Conservation (phyloP, 331 rosid species). For the Pyrus hybrid region DNA sequence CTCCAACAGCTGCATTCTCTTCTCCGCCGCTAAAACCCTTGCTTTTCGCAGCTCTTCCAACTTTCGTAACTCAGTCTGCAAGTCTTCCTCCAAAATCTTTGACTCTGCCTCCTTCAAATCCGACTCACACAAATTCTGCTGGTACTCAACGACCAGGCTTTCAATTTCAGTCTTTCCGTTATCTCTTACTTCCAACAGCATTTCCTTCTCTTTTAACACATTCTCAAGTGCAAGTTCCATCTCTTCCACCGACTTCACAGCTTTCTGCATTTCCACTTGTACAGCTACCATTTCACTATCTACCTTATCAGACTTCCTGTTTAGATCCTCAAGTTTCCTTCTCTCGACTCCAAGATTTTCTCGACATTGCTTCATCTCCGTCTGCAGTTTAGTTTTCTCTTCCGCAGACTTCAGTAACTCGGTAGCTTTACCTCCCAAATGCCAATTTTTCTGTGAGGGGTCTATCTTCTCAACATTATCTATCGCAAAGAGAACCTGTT, state of each 20-base stretch:
- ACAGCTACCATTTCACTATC: conserved; percentile 13
- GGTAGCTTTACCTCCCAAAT: conserved; percentile 40
- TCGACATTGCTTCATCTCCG: conserved; percentile 24
- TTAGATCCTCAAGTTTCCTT: conserved; percentile 34
- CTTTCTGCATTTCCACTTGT: conserved; percentile 31
- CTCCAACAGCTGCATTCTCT: conserved; percentile 31
- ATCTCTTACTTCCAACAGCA: conserved; percentile 26
- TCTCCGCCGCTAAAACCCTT: conserved; percentile 33
- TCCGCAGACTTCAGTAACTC: conserved; percentile 44
- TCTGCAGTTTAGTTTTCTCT: conserved; percentile 45
- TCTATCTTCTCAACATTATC: conserved; percentile 54
- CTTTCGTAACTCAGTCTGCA: conserved; percentile 30
- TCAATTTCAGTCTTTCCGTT: conserved; percentile 29
- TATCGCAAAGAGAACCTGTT: conserved; percentile 70
- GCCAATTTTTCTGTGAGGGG: conserved; percentile 48
- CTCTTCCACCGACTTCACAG: conserved; percentile 17
- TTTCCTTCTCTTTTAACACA: conserved; percentile 31
- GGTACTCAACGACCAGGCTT: conserved; percentile 31
- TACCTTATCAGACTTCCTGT: conserved; percentile 12
- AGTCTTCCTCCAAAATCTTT: conserved; percentile 55
- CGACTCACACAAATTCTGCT: conserved; percentile 24
- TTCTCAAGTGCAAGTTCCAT: conserved; percentile 25
- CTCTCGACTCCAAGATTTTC: conserved; percentile 26
- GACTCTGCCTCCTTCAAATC: conserved; percentile 41
- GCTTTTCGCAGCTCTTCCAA: conserved; percentile 35